Evolutionary conservation across 2,329 filamentous ascomycete genomes (phyloP).

Genomic region (Monosporascus ibericus): DNA sequence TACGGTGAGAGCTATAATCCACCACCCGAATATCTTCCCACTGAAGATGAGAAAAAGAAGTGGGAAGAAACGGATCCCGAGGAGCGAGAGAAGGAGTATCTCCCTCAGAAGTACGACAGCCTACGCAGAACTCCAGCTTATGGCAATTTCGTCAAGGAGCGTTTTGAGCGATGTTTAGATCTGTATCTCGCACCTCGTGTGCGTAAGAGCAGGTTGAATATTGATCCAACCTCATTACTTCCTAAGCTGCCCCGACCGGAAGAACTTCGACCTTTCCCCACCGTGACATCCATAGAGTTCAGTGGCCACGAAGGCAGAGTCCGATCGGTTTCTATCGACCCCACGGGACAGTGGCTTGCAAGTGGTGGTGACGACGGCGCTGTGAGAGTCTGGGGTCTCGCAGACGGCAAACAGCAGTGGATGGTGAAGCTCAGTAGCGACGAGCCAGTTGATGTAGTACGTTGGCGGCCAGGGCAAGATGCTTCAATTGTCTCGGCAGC

Average conservation of each 20-base stretch:
- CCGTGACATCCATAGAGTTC: slow-evolving; percentile 80
- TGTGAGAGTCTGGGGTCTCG: slow-evolving; percentile 81
- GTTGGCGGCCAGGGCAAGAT: slow-evolving; percentile 83
- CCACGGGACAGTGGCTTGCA: slow-evolving; percentile 77
- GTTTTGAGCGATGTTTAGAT: slow-evolving; percentile 92
- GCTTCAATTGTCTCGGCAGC: slow-evolving; percentile 77
- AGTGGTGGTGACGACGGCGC: slow-evolving; percentile 93
- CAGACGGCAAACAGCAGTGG: slow-evolving; percentile 85
- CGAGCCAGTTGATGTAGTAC: slow-evolving; percentile 75
- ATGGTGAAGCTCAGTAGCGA: slow-evolving; percentile 71
- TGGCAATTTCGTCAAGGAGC: slow-evolving; percentile 83
- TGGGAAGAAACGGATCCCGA: slow-evolving; percentile 88
- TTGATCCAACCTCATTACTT: slow-evolving; percentile 86
- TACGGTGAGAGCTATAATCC: slow-evolving; percentile 97
- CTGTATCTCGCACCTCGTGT: slow-evolving; percentile 91
- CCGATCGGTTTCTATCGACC: slow-evolving; percentile 77
- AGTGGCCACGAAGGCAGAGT: slow-evolving; percentile 84
- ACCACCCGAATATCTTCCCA: slow-evolving; percentile 87
- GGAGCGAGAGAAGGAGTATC: slow-evolving; percentile 82
- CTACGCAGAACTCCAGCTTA: slow-evolving; percentile 91
- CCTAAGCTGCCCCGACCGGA: slow-evolving; percentile 91
- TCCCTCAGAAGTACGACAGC: slow-evolving; percentile 76
- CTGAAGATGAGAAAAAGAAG: slow-evolving; percentile 71
- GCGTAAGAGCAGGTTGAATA: slow-evolving; percentile 89
- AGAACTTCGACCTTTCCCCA: slow-evolving; percentile 92